Conservation (phyloP, 441 rosid species). For the Kokia cookei region DNA sequence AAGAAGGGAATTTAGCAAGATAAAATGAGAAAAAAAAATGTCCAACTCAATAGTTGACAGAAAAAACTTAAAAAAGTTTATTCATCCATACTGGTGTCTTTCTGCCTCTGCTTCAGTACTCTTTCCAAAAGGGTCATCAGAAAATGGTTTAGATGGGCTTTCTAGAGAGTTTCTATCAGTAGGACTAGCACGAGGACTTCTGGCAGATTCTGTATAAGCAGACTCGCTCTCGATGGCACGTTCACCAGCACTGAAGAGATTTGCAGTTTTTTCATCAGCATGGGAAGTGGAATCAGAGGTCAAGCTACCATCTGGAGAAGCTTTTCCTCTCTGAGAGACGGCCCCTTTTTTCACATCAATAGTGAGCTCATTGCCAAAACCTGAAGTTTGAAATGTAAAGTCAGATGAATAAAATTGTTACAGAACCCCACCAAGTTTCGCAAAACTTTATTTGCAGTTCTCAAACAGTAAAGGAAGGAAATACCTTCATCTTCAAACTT, state of each 20-base stretch:
- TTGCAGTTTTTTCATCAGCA: constrained; percentile 42
- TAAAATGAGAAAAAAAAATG: not conserved
- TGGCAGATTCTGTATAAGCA: constrained; percentile 49
- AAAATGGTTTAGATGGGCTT: constrained; percentile 60
- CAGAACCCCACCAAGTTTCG: constrained; percentile 5
- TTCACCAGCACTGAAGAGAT: constrained; percentile 37
- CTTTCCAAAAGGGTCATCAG: constrained; percentile 52
- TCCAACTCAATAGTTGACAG: not conserved
- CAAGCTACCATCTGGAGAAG: constrained; percentile 46
- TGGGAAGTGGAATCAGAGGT: constrained; percentile 48
- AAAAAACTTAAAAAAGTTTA: not conserved
- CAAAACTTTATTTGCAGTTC: not conserved
- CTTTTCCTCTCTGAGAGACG: constrained; percentile 39
- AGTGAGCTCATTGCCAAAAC: constrained; percentile 77
- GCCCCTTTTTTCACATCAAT: constrained; percentile 45
- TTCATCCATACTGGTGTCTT: constrained; percentile 33
- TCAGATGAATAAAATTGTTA: constrained; percentile 10
- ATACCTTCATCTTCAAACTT: constrained; percentile 97
- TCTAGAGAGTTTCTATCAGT: constrained; percentile 53
- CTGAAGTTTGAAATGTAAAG: constrained; percentile 34
- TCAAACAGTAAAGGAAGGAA: not conserved
- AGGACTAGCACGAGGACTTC: constrained; percentile 85
- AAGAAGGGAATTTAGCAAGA: constrained; percentile 1
- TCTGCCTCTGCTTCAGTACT: constrained; percentile 60
- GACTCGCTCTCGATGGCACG: constrained; percentile 56